These are phyloP conservation scores for Erysimum pusillum DNA, from an alignment of 441 rosid genomes.

Conservation along the genomic window DNA sequence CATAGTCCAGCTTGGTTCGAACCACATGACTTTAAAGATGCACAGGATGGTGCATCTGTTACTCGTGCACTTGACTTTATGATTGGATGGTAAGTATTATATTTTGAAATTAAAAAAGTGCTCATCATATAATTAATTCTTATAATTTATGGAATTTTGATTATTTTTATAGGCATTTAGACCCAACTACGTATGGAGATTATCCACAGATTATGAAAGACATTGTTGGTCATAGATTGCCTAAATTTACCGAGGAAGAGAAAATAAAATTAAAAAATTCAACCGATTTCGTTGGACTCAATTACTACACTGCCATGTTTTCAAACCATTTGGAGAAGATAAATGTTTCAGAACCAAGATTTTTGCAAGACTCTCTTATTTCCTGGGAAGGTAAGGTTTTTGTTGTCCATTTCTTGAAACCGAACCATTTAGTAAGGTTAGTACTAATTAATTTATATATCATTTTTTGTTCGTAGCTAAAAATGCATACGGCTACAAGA, in stretches of 20 bases:
- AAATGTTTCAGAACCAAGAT: not conserved
- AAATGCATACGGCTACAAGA: not conserved
- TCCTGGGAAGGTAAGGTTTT: constrained; percentile 35
- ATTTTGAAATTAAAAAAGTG: too few relatives aligned
- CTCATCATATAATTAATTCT: too few relatives aligned
- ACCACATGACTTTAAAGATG: constrained; percentile 21
- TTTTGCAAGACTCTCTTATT: constrained; percentile 39
- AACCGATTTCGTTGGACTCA: constrained; percentile 47
- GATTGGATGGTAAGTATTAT: constrained; percentile 40
- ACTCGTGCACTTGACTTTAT: constrained; percentile 38
- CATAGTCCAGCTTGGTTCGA: constrained; percentile 36
- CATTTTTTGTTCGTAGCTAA: constrained; percentile 28
- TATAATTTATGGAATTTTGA: not conserved
- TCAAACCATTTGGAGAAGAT: constrained; percentile 23
- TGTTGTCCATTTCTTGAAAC: too few relatives aligned
- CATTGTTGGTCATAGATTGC: not conserved
- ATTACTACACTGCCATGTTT: constrained; percentile 53
- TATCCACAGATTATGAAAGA: constrained; percentile 49
- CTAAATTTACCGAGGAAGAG: too few relatives aligned
- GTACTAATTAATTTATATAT: not conserved
- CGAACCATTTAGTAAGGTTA: not conserved
- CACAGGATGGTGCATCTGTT: constrained; percentile 3
- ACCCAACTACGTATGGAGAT: constrained; percentile 47
- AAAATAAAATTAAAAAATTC: too few relatives aligned
- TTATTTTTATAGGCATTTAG: constrained; percentile 30